phyloP scores from a whole-genome alignment of 2,329 filamentous ascomycete genomes.

The Aspergillus floridensis region DNA sequence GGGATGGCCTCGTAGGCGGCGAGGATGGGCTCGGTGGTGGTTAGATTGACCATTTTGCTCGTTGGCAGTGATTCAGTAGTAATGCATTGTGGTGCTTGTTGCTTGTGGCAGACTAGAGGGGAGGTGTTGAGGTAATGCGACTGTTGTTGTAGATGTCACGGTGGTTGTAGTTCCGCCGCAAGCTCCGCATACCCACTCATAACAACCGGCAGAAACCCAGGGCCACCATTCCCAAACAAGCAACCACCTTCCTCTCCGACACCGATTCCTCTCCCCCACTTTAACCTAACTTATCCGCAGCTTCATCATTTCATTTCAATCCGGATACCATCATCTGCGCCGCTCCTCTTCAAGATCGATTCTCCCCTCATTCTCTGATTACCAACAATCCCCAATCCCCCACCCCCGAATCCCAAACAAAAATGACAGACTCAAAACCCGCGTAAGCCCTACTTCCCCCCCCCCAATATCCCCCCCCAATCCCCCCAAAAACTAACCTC shows the following conservation, averaged over 20 bases:
- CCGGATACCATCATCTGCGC: constrained; percentile 4
- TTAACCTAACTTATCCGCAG: constrained; percentile 3
- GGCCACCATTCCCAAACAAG: constrained; percentile 26
- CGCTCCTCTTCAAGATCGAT: neutral
- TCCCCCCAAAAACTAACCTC: constrained; percentile 15
- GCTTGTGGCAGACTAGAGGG: no score
- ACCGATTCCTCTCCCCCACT: constrained; percentile 6
- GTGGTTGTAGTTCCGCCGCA: neutral
- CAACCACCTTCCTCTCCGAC: constrained; percentile 14
- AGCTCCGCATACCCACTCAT: neutral
- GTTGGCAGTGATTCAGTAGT: neutral
- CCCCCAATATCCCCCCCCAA: neutral
- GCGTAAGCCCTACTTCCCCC: neutral
- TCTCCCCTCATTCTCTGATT: neutral
- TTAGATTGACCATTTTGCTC: constrained; percentile 42
- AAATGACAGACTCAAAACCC: constrained; percentile 1
- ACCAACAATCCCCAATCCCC: neutral
- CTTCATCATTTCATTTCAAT: neutral
- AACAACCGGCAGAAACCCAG: neutral
- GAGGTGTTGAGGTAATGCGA: no score
- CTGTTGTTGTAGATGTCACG: neutral
- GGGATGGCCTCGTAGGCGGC: constrained; percentile 39
- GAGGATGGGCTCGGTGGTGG: constrained; percentile 40
- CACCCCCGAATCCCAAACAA: neutral
- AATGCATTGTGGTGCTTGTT: no score